Evolutionary conservation across 495 filamentous ascomycete species (phyloP), one percentile per base, ranked within the genome.

Genomic region (Annulohypoxylon maeteangense): DNA sequence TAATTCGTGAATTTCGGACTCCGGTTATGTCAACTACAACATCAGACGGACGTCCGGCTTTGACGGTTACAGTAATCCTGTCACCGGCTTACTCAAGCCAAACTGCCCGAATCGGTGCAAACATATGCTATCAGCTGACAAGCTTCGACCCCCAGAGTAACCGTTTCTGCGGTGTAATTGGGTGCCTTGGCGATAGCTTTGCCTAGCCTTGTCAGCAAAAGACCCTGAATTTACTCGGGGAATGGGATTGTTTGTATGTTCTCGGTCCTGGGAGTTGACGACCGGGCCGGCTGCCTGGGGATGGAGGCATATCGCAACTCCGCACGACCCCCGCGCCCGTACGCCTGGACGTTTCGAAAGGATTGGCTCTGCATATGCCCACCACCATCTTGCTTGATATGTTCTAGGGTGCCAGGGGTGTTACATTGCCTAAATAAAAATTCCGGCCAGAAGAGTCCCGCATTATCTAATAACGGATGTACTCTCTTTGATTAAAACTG

Each of bases 11-110:
- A 16, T 68, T 67, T 68, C 66, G 71, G 71, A 70, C 47, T 74
- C 61, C 71, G 71, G 62, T 59, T 56, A 70, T 70, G 65, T 74
- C 56, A 66, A 64, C 38, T 68, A 62, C 70, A 48, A 68, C 64
- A 60, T 68, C 45, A 57, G 61, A 62, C 70, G 70, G 70, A 72
- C 38, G 61, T 72, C 70, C 70, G 70, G 22, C 20, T 27, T 53
- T 16, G 23, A 68, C 70, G 36, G 38, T 56, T 70, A 74, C 58
- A 74, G 71, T 74, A 74, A 74, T 74, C 71, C 20, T 70, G 50
- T 58, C 42, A 50, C 57, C 66, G 71, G 67, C 71, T 74, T 74
- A 74, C 71, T 74, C 56, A 70, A 65, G 66, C 32, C 34, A 59
- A 61, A 53, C 66, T 70, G 66, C 71, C 67, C 66, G 56, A 60